A percentile compares a stretch with the other conserved stretches of the same genome.
These are phyloP conservation scores for Didymella glomerata DNA, from an alignment of 2,329 filamentous ascomycete species.

Conservation along the genomic window DNA sequence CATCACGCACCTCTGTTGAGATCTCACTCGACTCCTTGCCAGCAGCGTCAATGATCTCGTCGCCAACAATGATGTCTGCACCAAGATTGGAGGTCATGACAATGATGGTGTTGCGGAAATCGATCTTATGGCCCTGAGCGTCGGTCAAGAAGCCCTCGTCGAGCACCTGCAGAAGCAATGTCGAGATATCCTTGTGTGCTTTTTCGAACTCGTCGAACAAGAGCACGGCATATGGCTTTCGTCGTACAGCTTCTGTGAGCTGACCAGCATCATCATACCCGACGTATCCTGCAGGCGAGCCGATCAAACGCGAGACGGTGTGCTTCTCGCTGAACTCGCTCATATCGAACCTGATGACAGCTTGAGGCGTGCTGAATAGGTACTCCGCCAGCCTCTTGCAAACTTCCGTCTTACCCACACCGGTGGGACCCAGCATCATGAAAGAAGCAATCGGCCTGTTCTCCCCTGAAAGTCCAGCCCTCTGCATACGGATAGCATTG, in stretches of 20 bases:
- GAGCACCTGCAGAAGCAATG: slow-evolving; percentile 88
- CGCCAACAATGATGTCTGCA: slow-evolving; percentile 85
- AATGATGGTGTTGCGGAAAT: slow-evolving; percentile 96
- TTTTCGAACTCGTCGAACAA: slow-evolving; percentile 99
- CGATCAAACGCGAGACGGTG: slow-evolving; percentile 91
- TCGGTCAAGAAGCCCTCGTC: slow-evolving; percentile 97
- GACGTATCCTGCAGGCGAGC: slow-evolving; percentile 88
- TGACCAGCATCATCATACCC: slow-evolving; percentile 97
- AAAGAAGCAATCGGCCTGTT: slow-evolving; percentile 92
- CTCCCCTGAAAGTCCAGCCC: slow-evolving; percentile 89
- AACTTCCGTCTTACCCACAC: slow-evolving; percentile 95
- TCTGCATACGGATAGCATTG: slow-evolving; percentile 91
- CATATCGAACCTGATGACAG: slow-evolving; percentile 96
- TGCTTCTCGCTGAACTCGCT: slow-evolving; percentile 98
- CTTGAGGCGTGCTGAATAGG: slow-evolving; percentile 89
- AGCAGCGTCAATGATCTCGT: slow-evolving; percentile 70
- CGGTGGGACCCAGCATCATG: slow-evolving; percentile 97
- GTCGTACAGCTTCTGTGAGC: slow-evolving; percentile 90
- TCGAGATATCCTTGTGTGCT: slow-evolving; percentile 92
- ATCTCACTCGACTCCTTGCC: slow-evolving; percentile 68
- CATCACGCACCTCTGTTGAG: slow-evolving; percentile 73
- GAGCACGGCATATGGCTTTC: slow-evolving; percentile 94
- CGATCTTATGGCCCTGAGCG: slow-evolving; percentile 93
- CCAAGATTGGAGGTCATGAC: slow-evolving; percentile 96
- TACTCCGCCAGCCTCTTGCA: slow-evolving; percentile 96